Evolutionary conservation across 2,329 filamentous ascomycete genomes (phyloP).

Genomic region (Zymoseptoria pseudotritici): DNA sequence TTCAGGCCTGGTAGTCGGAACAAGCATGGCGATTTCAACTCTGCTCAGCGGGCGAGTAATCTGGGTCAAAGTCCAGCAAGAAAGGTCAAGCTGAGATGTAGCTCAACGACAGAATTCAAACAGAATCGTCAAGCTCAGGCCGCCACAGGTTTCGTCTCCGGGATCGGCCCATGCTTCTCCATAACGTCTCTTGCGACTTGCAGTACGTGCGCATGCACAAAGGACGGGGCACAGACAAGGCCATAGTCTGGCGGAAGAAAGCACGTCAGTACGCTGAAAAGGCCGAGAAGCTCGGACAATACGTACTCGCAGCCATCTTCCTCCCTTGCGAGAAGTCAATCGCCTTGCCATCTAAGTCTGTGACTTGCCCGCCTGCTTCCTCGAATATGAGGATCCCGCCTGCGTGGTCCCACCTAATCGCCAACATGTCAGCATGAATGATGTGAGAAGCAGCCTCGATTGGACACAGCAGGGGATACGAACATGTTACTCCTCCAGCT

Average conservation of each 20-base stretch:
- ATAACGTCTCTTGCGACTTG: conserved; percentile 12
- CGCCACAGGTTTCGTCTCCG: conserved; percentile 5
- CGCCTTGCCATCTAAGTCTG: conserved; percentile 43
- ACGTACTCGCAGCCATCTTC: conserved; percentile 19
- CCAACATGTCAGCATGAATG: background rate
- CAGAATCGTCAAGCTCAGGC: background rate
- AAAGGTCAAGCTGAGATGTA: background rate
- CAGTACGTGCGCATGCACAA: conserved; percentile 16
- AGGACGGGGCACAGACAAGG: conserved; percentile 17
- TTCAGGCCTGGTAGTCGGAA: conserved; percentile 46
- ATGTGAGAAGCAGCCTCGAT: conserved; percentile 17
- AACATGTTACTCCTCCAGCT: conserved; percentile 35
- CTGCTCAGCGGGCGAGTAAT: conserved; percentile 53
- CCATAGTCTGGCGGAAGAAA: conserved; percentile 12
- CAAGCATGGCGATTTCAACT: conserved; percentile 55
- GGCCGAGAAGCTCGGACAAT: background rate
- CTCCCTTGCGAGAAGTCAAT: conserved; percentile 38
- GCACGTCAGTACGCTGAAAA: conserved; percentile 2
- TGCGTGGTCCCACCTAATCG: conserved; percentile 45
- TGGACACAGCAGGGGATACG: conserved; percentile 45
- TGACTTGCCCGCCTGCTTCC: conserved; percentile 45
- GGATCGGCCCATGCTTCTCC: conserved; percentile 12
- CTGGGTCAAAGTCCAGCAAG: conserved; percentile 40
- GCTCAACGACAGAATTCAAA: background rate
- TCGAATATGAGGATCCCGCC: conserved; percentile 46